Evolutionary conservation across 2,329 filamentous ascomycete genomes (phyloP).

Genomic region (Alternaria metachromatica): DNA sequence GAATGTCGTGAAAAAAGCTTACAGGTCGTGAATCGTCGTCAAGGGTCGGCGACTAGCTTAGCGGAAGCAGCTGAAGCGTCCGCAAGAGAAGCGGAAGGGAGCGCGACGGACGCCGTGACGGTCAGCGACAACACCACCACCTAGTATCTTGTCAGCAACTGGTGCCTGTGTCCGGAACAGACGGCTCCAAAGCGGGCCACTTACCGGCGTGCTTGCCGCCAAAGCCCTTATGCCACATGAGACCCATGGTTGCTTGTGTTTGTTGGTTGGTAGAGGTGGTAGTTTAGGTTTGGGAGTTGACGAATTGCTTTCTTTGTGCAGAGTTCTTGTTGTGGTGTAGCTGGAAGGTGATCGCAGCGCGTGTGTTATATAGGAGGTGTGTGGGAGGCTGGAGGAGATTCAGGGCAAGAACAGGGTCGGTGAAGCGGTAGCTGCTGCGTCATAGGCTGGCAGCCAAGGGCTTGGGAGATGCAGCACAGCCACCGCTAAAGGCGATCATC

Average conservation of each 20-base stretch:
- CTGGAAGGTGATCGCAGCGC: neutral
- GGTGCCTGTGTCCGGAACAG: slow-evolving; percentile 9
- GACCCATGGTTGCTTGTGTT: slow-evolving; percentile 47
- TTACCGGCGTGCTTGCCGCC: slow-evolving; percentile 53
- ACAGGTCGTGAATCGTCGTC: slow-evolving; percentile 38
- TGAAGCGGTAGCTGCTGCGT: slow-evolving; percentile 6
- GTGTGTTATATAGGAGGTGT: slow-evolving; percentile 20
- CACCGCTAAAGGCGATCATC: neutral
- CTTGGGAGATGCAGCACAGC: slow-evolving; percentile 8
- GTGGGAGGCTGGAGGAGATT: slow-evolving; percentile 18
- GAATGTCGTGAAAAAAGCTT: neutral
- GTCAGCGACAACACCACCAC: slow-evolving; percentile 60
- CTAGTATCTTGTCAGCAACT: slow-evolving; percentile 39
- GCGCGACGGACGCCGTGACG: slow-evolving; percentile 59
- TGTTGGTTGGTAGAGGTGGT: slow-evolving; percentile 9
- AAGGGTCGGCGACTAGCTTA: slow-evolving; percentile 40
- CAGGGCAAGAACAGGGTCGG: slow-evolving; percentile 10
- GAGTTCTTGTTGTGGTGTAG: slow-evolving; percentile 4
- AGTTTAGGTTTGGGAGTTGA: neutral
- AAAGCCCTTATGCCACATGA: slow-evolving; percentile 57
- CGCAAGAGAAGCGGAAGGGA: slow-evolving; percentile 59
- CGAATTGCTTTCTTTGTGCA: neutral
- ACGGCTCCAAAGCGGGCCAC: slow-evolving; percentile 11
- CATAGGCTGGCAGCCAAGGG: slow-evolving; percentile 17
- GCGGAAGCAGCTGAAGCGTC: slow-evolving; percentile 61